Evolutionary conservation across 129 eudicot species (phyloP).

Genomic region (Helichrysum umbraculigerum): DNA sequence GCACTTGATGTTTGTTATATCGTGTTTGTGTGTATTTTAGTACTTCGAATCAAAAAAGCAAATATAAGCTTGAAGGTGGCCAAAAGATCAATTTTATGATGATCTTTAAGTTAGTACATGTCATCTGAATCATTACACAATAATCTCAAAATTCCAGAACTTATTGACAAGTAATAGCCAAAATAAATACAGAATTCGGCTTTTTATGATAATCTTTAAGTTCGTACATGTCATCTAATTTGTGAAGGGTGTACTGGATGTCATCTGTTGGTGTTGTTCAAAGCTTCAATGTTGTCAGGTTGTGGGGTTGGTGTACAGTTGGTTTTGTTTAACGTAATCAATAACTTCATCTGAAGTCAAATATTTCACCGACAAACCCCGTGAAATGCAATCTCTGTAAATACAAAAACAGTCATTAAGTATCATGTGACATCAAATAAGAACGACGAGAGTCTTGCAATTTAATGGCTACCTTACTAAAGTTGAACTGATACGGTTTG

Average conservation of each 20-base stretch:
- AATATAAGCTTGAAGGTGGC: too few relatives aligned
- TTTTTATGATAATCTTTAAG: not conserved
- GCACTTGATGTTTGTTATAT: too few relatives aligned
- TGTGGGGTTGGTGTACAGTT: slow-evolving; percentile 38
- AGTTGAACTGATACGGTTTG: slow-evolving; percentile 87
- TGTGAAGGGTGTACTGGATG: too few relatives aligned
- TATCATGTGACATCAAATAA: not conserved
- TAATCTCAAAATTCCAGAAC: not conserved
- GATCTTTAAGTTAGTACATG: not conserved
- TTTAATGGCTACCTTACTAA: slow-evolving; percentile 56
- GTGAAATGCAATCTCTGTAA: slow-evolving; percentile 78
- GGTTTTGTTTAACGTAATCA: slow-evolving; percentile 58
- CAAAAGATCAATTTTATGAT: not conserved
- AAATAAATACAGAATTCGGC: not conserved
- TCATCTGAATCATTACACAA: not conserved
- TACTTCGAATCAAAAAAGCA: not conserved
- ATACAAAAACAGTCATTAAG: not conserved
- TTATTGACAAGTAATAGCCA: not conserved
- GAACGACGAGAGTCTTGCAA: not conserved
- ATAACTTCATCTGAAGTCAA: slow-evolving; percentile 78
- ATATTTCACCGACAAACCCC: slow-evolving; percentile 79
- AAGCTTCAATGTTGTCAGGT: slow-evolving; percentile 16
- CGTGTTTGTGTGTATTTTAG: too few relatives aligned
- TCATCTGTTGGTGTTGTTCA: not conserved
- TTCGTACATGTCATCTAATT: not conserved